Conservation (phyloP, 2,329 filamentous ascomycete species). For the Rutstroemia sp. region DNA sequence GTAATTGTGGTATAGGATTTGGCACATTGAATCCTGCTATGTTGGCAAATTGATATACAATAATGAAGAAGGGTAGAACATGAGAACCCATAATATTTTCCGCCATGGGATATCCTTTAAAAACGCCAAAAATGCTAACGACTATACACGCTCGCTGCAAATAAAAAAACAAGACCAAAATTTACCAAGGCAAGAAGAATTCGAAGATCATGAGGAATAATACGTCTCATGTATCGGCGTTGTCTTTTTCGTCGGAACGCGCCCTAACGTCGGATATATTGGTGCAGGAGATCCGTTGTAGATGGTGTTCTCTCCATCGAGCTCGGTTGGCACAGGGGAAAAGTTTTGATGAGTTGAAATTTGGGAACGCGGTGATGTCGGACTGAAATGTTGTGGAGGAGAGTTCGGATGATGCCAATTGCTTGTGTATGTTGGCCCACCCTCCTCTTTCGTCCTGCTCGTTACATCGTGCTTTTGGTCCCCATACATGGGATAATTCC, state of each 20-base stretch:
- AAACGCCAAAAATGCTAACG: neutral
- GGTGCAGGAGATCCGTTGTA: conserved; percentile 11
- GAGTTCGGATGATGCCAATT: conserved; percentile 1
- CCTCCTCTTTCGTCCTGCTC: neutral
- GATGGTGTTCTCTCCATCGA: neutral
- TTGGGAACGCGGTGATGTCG: conserved; percentile 11
- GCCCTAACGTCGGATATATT: conserved; percentile 15
- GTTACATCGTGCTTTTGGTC: neutral
- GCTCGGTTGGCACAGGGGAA: neutral
- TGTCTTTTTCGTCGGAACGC: conserved; percentile 10
- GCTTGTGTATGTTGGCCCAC: neutral
- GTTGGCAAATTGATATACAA: neutral
- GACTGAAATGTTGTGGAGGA: neutral
- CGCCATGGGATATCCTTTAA: neutral
- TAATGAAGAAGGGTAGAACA: neutral
- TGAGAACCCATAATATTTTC: neutral
- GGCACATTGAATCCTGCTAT: neutral
- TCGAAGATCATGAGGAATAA: conserved; percentile 14
- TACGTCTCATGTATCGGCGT: conserved; percentile 17
- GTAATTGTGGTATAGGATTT: neutral
- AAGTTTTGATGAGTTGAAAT: neutral
- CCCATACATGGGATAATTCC: neutral
- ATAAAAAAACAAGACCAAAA: neutral
- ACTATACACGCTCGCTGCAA: neutral
- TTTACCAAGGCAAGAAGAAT: neutral